Evolutionary conservation across 2,329 filamentous ascomycete genomes (phyloP).

Genomic region (Grosmannia serpens): DNA sequence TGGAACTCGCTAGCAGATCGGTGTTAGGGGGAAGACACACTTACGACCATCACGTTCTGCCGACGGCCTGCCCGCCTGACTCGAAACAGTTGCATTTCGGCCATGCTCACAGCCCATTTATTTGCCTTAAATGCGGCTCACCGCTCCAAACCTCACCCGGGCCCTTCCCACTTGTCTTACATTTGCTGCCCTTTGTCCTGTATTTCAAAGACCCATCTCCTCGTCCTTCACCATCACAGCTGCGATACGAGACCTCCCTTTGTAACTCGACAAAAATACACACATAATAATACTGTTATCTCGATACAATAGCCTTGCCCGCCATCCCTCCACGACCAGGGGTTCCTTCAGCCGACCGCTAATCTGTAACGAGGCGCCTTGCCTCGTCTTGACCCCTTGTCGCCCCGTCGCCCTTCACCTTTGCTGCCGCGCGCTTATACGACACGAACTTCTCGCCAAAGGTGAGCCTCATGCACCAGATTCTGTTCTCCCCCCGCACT

Average conservation of each 20-base stretch:
- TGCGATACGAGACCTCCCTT: no score
- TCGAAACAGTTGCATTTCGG: not conserved
- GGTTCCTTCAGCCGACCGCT: no score
- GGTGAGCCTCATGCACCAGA: conserved; percentile 7
- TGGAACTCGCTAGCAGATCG: not conserved
- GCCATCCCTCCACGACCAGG: no score
- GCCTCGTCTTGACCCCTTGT: not conserved
- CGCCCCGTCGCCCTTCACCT: not conserved
- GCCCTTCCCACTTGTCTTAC: not conserved
- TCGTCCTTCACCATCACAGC: not conserved
- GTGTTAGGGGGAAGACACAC: not conserved
- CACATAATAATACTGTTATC: no score
- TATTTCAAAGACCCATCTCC: not conserved
- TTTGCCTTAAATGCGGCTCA: not conserved
- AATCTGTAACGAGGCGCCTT: no score
- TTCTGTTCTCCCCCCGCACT: not conserved
- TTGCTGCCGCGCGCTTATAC: conserved; percentile 10
- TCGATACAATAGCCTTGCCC: no score
- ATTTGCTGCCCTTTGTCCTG: not conserved
- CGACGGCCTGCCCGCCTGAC: not conserved
- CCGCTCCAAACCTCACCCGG: not conserved
- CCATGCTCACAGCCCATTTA: not conserved
- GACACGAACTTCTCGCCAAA: not conserved
- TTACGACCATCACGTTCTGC: not conserved
- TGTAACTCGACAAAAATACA: no score